Evolutionary conservation across 768 basidiomycete genomes (phyloP).

Genomic region (Galerina sulciceps): DNA sequence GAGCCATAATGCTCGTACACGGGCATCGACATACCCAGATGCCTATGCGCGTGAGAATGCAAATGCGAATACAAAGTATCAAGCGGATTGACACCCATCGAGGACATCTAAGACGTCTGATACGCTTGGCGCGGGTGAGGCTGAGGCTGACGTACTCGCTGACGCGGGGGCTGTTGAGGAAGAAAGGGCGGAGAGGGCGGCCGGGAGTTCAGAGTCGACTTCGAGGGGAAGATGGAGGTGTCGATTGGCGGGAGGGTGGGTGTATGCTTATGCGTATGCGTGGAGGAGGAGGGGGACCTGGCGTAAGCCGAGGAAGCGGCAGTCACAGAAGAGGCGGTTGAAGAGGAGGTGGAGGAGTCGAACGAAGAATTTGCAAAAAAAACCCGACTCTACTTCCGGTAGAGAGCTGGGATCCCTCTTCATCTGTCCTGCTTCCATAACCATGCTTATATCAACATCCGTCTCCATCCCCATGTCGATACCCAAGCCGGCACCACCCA

Average conservation of each 20-base stretch:
- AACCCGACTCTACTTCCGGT: slow-evolving; percentile 16
- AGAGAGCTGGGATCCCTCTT: slow-evolving; percentile 19
- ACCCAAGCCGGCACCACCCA: neutral
- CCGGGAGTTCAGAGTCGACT: neutral
- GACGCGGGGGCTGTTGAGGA: neutral
- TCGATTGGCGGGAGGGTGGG: neutral
- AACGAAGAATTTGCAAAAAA: slow-evolving; percentile 20
- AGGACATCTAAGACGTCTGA: neutral
- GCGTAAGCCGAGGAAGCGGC: neutral
- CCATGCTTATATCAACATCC: too few relatives aligned
- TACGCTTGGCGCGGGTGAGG: neutral
- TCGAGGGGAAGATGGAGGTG: neutral
- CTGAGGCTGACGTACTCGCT: neutral
- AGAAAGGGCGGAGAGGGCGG: neutral
- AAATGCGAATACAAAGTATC: neutral
- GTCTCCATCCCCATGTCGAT: neutral
- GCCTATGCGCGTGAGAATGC: neutral
- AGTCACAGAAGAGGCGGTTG: too few relatives aligned
- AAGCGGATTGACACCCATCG: neutral
- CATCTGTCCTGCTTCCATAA: neutral
- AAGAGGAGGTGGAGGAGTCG: neutral
- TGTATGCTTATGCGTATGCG: neutral
- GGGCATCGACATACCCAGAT: neutral
- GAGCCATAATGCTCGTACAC: neutral
- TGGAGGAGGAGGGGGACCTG: too few relatives aligned